Percentiles rank a stretch among this genome's conserved stretches.
Conservation (phyloP, 768 basidiomycete genomes). For the Lentinula guzmanii region DNA sequence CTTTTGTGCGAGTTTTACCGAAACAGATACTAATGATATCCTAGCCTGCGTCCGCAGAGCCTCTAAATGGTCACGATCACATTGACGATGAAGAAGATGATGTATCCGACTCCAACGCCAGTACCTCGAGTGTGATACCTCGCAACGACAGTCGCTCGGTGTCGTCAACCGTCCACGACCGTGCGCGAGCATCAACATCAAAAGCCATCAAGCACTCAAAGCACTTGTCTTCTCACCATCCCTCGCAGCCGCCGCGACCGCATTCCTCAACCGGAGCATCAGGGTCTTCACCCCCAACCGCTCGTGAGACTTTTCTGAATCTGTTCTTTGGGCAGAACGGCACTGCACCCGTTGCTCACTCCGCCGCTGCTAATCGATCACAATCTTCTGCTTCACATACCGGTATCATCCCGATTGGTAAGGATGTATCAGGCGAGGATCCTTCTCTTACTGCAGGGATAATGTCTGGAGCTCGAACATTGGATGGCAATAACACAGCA, state of each 20-base stretch:
- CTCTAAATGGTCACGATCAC: slow-evolving; percentile 44
- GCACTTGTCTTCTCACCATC: slow-evolving; percentile 26
- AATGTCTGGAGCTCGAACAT: slow-evolving; percentile 56
- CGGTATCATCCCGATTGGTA: slow-evolving; percentile 45
- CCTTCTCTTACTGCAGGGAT: slow-evolving; percentile 48
- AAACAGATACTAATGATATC: slow-evolving; percentile 13
- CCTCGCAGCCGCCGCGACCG: slow-evolving; percentile 19
- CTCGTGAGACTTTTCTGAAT: slow-evolving; percentile 90
- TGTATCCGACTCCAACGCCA: slow-evolving; percentile 48
- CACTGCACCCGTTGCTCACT: slow-evolving; percentile 61
- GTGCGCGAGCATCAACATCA: slow-evolving; percentile 35
- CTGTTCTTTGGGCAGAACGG: slow-evolving; percentile 97
- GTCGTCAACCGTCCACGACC: slow-evolving; percentile 74
- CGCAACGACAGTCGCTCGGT: slow-evolving; percentile 58
- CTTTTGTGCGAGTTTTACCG: slow-evolving; percentile 3
- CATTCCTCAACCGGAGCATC: slow-evolving; percentile 31
- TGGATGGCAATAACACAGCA: slow-evolving; percentile 78
- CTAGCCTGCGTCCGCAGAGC: slow-evolving; percentile 63
- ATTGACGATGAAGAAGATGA: slow-evolving; percentile 63
- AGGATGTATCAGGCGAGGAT: slow-evolving; percentile 59
- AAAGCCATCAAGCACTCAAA: slow-evolving; percentile 26
- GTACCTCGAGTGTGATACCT: slow-evolving; percentile 50
- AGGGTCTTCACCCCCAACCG: slow-evolving; percentile 40
- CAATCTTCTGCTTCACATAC: slow-evolving; percentile 9
- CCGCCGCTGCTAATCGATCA: slow-evolving; percentile 38